Evolutionary conservation across 2,329 filamentous ascomycete species (phyloP).

Genomic region (Tolypocladium sp.): DNA sequence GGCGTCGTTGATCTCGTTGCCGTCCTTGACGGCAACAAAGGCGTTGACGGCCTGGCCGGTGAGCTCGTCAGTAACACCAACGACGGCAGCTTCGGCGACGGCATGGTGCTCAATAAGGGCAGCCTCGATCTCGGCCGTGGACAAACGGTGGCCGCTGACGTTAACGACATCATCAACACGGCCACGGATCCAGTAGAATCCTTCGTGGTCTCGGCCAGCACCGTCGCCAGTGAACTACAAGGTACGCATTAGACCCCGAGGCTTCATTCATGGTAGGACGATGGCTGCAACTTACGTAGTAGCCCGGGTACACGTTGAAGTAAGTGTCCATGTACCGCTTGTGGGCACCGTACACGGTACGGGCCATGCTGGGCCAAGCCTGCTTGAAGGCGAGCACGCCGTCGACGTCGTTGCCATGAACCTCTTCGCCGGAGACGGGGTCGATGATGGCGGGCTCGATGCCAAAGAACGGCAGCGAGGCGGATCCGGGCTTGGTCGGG

Average conservation of each 20-base stretch:
- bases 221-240: slow-evolving; percentile 80
- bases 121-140: slow-evolving; percentile 95
- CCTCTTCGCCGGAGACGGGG: slow-evolving; percentile 87
- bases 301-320: slow-evolving; percentile 93
- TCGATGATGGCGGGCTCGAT: slow-evolving; percentile 97
- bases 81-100: slow-evolving; percentile 90
- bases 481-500: slow-evolving; percentile 92
- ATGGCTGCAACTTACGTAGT: slow-evolving; percentile 66
- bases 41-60: slow-evolving; percentile 97
- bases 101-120: slow-evolving; percentile 85
- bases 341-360: slow-evolving; percentile 95
- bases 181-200: slow-evolving; percentile 99
- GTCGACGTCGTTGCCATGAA: slow-evolving; percentile 92
- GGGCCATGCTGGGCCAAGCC: slow-evolving; percentile 96
- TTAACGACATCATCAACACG: slow-evolving; percentile 98
- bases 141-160: slow-evolving; percentile 90
- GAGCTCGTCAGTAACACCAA: slow-evolving; percentile 86
- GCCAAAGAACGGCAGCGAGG: slow-evolving; percentile 94
- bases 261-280: neutral
- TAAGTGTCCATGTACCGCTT: slow-evolving; percentile 99
- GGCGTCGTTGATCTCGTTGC: slow-evolving; percentile 64
- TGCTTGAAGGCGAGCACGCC: slow-evolving; percentile 96
- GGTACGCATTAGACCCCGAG: neutral
- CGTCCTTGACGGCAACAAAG: slow-evolving; percentile 88
- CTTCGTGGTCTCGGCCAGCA: slow-evolving; percentile 91